phyloP scores from a whole-genome alignment of 345 rosid genomes.

The Excoecaria cochinchinensis region DNA sequence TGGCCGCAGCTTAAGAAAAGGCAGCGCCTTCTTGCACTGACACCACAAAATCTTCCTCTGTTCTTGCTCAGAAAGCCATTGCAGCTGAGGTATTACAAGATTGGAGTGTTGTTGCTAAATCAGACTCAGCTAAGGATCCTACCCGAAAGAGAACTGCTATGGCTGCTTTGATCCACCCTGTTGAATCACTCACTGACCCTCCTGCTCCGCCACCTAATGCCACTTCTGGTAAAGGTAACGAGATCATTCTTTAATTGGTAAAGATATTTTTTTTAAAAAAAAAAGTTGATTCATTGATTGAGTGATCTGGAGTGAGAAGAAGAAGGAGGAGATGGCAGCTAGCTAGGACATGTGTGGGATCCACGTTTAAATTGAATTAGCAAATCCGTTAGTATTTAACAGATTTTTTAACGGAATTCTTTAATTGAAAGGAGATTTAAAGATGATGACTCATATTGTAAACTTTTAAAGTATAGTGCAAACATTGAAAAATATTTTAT shows the following conservation, averaged over 20 bases:
- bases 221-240: conserved; percentile 44
- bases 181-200: conserved; percentile 43
- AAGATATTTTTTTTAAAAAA: neutral
- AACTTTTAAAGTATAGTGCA: no score
- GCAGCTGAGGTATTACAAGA: conserved; percentile 26
- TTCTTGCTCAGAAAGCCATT: neutral
- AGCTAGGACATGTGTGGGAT: no score
- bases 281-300: no score
- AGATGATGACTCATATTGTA: no score
- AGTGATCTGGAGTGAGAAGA: no score
- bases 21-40: conserved; percentile 25
- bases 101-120: conserved; percentile 32
- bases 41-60: neutral
- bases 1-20: conserved; percentile 42
- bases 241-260: neutral
- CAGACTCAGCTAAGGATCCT: conserved; percentile 34
- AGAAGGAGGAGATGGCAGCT: no score
- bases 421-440: no score
- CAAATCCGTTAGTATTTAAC: no score
- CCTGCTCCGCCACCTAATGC: conserved; percentile 36
- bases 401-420: no score
- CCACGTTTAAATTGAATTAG: no score
- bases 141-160: conserved; percentile 30
- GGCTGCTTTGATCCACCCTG: conserved; percentile 46
- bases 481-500: no score